Percentiles rank a stretch among this genome's conserved stretches.
These are phyloP conservation scores for Amaranthus tricolor DNA, from an alignment of 179 eudicot species.

Conservation along the genomic window DNA sequence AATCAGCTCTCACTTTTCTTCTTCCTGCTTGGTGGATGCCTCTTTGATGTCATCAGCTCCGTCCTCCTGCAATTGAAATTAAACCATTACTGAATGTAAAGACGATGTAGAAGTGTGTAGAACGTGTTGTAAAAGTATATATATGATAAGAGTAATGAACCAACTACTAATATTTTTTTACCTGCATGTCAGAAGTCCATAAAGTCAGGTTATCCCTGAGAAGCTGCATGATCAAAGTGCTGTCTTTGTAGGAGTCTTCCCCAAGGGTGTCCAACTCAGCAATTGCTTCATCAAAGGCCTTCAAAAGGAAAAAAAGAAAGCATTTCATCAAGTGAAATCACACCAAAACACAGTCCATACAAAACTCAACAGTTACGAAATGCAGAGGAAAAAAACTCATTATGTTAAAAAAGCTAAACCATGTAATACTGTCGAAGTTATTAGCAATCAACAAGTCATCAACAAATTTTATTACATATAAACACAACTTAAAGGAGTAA, in stretches of 20 bases:
- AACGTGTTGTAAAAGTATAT: too few relatives aligned
- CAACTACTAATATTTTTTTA: constrained; percentile 4
- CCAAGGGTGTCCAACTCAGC: constrained; percentile 67
- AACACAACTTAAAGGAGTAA: neutral
- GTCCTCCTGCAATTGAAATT: constrained; percentile 39
- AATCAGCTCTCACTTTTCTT: constrained; percentile 32
- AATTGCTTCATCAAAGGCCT: constrained; percentile 68
- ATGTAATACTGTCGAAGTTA: neutral
- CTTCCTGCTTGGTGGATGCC: constrained; percentile 50
- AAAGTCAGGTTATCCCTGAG: constrained; percentile 63
- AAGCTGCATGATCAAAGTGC: constrained; percentile 71
- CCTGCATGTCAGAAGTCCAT: constrained; percentile 80
- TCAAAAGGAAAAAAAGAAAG: neutral
- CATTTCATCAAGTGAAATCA: neutral
- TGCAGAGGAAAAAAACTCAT: neutral
- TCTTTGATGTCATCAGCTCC: constrained; percentile 56
- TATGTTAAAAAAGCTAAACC: neutral
- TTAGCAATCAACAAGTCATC: neutral
- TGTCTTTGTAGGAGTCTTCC: constrained; percentile 70
- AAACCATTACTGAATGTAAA: neutral
- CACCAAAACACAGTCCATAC: neutral
- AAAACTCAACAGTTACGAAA: neutral
- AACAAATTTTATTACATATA: neutral
- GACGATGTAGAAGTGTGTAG: neutral
- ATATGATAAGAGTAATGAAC: neutral